phyloP scores from a whole-genome alignment of 768 basidiomycete genomes.

The Cystofilobasidium capitatum region DNA sequence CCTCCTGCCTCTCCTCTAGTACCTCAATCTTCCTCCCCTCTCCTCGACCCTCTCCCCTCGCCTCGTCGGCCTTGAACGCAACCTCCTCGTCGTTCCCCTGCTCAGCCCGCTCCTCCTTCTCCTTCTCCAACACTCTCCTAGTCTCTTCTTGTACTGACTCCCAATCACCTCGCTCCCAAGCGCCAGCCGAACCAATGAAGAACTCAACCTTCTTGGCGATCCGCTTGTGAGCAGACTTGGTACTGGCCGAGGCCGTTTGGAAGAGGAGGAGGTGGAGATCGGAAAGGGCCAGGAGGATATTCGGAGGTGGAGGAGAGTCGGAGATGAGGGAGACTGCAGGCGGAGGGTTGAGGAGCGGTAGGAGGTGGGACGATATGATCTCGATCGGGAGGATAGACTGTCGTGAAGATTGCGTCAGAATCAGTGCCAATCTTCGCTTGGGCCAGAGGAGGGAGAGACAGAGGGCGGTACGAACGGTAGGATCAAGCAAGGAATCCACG shows the following conservation, averaged over 20 bases:
- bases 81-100: neutral
- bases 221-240: neutral
- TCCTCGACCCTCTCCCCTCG: neutral
- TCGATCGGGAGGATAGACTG: neutral
- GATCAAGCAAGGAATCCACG: neutral
- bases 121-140: neutral
- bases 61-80: neutral
- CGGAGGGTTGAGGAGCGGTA: constrained; percentile 12
- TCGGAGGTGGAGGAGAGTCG: neutral
- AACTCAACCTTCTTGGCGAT: constrained; percentile 1
- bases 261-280: constrained; percentile 11
- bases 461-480: neutral
- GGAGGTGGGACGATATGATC: neutral
- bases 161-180: neutral
- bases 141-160: neutral
- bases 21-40: constrained; percentile 1
- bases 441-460: neutral
- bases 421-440: neutral
- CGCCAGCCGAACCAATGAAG: neutral
- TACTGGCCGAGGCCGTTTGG: neutral
- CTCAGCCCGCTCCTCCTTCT: neutral
- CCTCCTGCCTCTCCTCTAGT: neutral
- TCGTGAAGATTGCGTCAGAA: neutral
- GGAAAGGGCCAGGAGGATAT: constrained; percentile 11
- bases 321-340: neutral